Conservation (phyloP, 2,329 filamentous ascomycete genomes). For the Pseudovirgaria hyperparasitica region DNA sequence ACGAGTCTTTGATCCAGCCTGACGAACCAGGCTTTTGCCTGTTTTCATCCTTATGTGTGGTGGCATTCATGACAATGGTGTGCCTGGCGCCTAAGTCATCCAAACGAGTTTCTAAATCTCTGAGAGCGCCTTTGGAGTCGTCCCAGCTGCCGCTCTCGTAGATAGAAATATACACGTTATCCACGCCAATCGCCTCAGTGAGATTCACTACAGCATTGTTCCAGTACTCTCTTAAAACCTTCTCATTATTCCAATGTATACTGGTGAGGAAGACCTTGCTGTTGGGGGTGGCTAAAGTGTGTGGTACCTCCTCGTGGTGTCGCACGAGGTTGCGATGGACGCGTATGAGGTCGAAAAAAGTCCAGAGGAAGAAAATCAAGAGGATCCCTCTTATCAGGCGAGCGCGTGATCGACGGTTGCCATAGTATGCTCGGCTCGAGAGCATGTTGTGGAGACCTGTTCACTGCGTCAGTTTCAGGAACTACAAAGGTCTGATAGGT, state of each 20-base stretch:
- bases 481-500: too few relatives aligned
- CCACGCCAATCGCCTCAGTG: conserved; percentile 41
- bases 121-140: conserved; percentile 49
- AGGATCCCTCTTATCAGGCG: too few relatives aligned
- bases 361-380: too few relatives aligned
- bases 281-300: too few relatives aligned
- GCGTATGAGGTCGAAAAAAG: too few relatives aligned
- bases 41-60: conserved; percentile 33
- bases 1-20: conserved; percentile 53
- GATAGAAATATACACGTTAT: conserved; percentile 56
- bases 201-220: conserved; percentile 46
- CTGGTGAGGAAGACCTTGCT: too few relatives aligned
- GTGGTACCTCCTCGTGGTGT: too few relatives aligned
- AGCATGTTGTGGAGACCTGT: too few relatives aligned
- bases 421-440: too few relatives aligned
- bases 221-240: conserved; percentile 49
- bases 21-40: conserved; percentile 8
- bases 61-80: conserved; percentile 44
- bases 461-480: too few relatives aligned
- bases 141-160: conserved; percentile 60
- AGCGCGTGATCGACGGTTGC: too few relatives aligned
- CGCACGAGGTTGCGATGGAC: too few relatives aligned
- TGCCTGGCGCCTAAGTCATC: conserved; percentile 39
- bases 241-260: conserved; percentile 56
- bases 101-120: conserved; percentile 42